These are phyloP conservation scores for Psidium guajava DNA, from an alignment of 345 rosid species.

Conservation along the genomic window DNA sequence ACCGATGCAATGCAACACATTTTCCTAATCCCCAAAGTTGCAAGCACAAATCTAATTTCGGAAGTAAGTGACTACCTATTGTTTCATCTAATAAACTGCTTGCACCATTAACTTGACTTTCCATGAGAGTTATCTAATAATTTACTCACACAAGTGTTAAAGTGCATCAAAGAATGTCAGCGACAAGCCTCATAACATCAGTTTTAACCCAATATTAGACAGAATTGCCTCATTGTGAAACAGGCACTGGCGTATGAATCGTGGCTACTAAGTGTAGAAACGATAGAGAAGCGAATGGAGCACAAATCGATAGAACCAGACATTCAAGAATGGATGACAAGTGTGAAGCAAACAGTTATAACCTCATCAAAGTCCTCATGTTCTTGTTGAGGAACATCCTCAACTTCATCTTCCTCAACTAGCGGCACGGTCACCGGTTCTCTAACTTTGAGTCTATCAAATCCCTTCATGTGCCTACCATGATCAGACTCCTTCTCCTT, in stretches of 20 bases:
- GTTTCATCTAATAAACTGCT: background rate
- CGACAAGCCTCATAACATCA: background rate
- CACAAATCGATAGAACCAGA: background rate
- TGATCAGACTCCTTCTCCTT: constrained; percentile 93
- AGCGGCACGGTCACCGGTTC: constrained; percentile 29
- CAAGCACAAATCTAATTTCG: background rate
- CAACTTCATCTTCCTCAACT: constrained; percentile 17
- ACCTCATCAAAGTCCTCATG: constrained; percentile 57
- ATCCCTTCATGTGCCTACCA: constrained; percentile 90
- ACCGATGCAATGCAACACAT: background rate
- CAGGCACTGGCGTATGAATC: background rate
- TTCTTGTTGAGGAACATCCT: constrained; percentile 12
- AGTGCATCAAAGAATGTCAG: background rate
- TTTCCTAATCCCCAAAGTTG: background rate
- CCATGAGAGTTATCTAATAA: background rate
- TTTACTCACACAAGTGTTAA: background rate
- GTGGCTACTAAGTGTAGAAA: background rate
- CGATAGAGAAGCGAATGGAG: background rate
- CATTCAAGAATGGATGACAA: background rate
- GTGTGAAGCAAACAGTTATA: background rate
- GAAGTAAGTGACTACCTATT: background rate
- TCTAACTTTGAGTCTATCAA: constrained; percentile 47
- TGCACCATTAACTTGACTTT: background rate
- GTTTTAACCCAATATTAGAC: background rate
- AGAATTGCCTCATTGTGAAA: background rate